Percentiles rank a stretch among this genome's conserved stretches.
These are phyloP conservation scores for Chenopodium suecicum DNA, from an alignment of 148 eudicot genomes.

Conservation along the genomic window DNA sequence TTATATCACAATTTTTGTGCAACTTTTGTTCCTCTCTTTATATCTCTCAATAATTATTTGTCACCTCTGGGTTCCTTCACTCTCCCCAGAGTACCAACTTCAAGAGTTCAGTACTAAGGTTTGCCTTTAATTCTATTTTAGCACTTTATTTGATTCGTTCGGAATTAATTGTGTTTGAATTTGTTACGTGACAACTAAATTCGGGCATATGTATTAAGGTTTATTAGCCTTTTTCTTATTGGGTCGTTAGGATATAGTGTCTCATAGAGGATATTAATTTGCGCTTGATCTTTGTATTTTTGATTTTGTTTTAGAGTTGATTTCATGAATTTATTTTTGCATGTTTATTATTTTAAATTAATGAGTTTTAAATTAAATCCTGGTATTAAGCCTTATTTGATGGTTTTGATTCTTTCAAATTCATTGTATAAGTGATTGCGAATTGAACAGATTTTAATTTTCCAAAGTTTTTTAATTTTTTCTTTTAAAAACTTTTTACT, in stretches of 20 bases:
- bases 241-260: too few species aligned
- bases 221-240: not conserved
- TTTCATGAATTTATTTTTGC: not conserved
- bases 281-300: not conserved
- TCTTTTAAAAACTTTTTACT: too few species aligned
- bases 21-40: slow-evolving; percentile 12
- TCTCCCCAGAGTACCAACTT: not conserved
- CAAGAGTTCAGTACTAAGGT: slow-evolving; percentile 8
- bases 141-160: not conserved
- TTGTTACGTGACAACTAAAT: not conserved
- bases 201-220: not conserved
- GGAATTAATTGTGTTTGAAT: not conserved
- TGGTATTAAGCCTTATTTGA: too few species aligned
- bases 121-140: not conserved
- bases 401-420: not conserved
- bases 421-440: not conserved
- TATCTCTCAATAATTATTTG: slow-evolving; percentile 13
- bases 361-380: not conserved
- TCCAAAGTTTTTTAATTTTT: not conserved
- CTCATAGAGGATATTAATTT: too few species aligned
- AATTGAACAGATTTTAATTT: not conserved
- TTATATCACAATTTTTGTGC: slow-evolving; percentile 22
- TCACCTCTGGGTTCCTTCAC: slow-evolving; percentile 1
- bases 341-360: not conserved
- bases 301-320: not conserved